Evolutionary conservation across 345 rosid species (phyloP), one percentile per base, ranked within the genome.

Genomic region (Moringa oleifera): DNA sequence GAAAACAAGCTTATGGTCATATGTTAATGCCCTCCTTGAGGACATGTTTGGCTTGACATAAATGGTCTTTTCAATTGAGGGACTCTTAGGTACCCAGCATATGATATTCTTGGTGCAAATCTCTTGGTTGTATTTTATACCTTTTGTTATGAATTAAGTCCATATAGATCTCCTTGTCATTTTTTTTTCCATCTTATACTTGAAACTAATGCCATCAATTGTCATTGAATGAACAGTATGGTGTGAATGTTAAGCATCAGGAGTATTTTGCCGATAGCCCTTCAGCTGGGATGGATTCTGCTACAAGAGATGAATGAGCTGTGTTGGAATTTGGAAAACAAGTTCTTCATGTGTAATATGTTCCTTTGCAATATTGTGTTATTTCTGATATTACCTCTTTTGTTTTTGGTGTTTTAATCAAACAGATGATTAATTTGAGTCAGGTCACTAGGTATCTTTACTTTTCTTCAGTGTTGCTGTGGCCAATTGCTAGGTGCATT

Each of bases 161-260:
- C 17, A 11, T 11, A 41, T 41, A 41, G 17, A 41, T 41, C 13
- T 4, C 13, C 25, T 33, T 57, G 13, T 53, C 56, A 20, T 53
- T 20, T 15, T 53, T 13, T 20, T 53, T 7, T 18, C 18, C 46
- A 33, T 56, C 20, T 56, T 24, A 23, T 12, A 23, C 16, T 2
- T 25, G 25, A 46, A 51, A 58, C n/a, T 63, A 25, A 57, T 63
- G 54, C 56, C 18, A 23, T 25, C n/a, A n/a, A 25, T 23, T 71
- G n/a, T 51, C 2, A 31, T 64, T 55, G 59, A 52, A 68, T 70
- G 68, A 23, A 58, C 94, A 90, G 99, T 75, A 81, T 53, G 95
- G 96, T 2, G 97, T 90, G 63, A 86, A 88, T 31, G 88, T 93
- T 81, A 94, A 88, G 83, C 96, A 88, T 63, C 97, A 89, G 45